Percentiles rank a stretch among this genome's conserved stretches.
These are phyloP conservation scores for Stemphylium lycopersici DNA, from an alignment of 2,329 filamentous ascomycete genomes.

Conservation along the genomic window DNA sequence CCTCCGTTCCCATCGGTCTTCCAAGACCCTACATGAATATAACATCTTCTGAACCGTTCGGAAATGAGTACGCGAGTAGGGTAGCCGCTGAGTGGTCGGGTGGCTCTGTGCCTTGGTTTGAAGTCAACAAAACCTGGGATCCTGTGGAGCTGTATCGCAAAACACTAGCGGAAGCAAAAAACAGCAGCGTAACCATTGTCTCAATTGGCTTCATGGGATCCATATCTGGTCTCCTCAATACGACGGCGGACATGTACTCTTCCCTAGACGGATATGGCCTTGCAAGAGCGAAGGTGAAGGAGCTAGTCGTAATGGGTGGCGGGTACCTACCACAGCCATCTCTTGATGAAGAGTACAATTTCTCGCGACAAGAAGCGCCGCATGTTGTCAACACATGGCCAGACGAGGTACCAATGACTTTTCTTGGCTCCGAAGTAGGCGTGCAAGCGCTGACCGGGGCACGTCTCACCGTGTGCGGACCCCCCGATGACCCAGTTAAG, in stretches of 20 bases:
- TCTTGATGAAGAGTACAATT: slow-evolving; percentile 57
- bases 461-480: slow-evolving; percentile 36
- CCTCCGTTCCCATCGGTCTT: slow-evolving; percentile 48
- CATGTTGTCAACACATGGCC: slow-evolving; percentile 58
- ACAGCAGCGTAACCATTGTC: slow-evolving; percentile 54
- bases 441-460: slow-evolving; percentile 50
- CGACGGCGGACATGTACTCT: slow-evolving; percentile 51
- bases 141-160: slow-evolving; percentile 56
- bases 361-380: slow-evolving; percentile 51
- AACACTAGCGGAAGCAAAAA: slow-evolving; percentile 48
- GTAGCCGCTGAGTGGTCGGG: slow-evolving; percentile 52
- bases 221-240: slow-evolving; percentile 56
- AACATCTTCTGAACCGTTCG: slow-evolving; percentile 53
- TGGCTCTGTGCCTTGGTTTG: slow-evolving; percentile 46
- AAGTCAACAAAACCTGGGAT: slow-evolving; percentile 40
- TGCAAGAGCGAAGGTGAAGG: slow-evolving; percentile 53
- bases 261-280: slow-evolving; percentile 51
- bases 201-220: slow-evolving; percentile 57
- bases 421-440: slow-evolving; percentile 56
- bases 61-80: slow-evolving; percentile 56
- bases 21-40: slow-evolving; percentile 50
- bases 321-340: slow-evolving; percentile 49
- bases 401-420: slow-evolving; percentile 43
- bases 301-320: slow-evolving; percentile 62
- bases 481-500: slow-evolving; percentile 24